Conservation (phyloP, 306 rosid species). For the Myrica gale region DNA sequence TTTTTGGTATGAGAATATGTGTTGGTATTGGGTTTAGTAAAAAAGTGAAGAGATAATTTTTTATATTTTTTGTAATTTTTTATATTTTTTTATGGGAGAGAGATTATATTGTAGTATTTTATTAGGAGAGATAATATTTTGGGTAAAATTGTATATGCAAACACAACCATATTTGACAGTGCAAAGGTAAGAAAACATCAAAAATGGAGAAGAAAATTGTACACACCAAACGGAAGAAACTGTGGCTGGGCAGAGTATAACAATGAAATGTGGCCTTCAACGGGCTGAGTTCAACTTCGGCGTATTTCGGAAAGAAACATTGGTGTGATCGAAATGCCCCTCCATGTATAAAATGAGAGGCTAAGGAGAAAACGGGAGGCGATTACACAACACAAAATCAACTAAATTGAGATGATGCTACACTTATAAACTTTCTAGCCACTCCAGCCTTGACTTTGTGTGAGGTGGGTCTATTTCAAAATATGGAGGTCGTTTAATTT, state of each 20-base stretch:
- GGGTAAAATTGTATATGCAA: no score
- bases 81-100: no score
- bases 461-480: background rate
- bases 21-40: no score
- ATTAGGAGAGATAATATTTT: no score
- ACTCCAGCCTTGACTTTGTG: conserved; percentile 3
- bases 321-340: background rate
- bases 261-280: no score
- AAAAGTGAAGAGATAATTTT: no score
- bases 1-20: no score
- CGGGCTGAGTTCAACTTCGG: background rate
- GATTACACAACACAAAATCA: background rate
- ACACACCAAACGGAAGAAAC: no score
- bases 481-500: conserved; percentile 14
- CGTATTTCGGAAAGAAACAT: background rate
- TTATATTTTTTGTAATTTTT: no score
- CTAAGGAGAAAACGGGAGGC: background rate
- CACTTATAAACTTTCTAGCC: background rate
- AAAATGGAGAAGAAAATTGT: background rate
- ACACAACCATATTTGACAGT: background rate
- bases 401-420: background rate
- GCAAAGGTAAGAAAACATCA: background rate
- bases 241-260: background rate
- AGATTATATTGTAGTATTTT: no score
- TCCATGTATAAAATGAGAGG: background rate